Conservation (phyloP, 2,329 filamentous ascomycete species). For the Penicillium griseofulvum region DNA sequence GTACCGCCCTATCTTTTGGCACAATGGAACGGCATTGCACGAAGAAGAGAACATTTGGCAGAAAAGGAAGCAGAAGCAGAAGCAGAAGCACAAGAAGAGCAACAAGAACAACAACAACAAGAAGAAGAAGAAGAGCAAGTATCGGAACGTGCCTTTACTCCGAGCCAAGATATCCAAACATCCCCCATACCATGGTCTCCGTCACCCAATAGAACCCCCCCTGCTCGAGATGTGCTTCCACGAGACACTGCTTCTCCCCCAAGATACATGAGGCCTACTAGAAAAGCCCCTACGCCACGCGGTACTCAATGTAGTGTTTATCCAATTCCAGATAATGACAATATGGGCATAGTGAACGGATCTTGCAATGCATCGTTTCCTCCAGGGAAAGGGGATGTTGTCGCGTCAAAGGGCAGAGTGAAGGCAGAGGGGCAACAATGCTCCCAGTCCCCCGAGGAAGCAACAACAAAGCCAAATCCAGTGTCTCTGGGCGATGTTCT, state of each 20-base stretch:
- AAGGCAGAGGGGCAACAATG: background rate
- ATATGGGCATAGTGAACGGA: background rate
- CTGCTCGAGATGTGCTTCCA: conserved; percentile 21
- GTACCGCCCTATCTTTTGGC: conserved; percentile 36
- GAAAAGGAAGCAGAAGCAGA: too few species aligned
- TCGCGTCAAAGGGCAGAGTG: background rate
- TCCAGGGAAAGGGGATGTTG: background rate
- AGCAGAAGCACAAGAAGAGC: too few species aligned
- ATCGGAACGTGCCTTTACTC: conserved; percentile 6
- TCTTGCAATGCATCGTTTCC: background rate
- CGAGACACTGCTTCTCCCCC: conserved; percentile 30
- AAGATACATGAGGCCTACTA: background rate
- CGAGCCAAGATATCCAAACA: conserved; percentile 15
- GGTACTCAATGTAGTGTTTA: background rate
- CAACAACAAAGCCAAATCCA: background rate
- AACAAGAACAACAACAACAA: background rate
- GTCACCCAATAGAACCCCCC: conserved; percentile 14
- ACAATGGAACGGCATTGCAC: conserved; percentile 37
- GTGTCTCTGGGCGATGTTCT: background rate
- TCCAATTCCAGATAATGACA: background rate
- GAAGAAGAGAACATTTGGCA: conserved; percentile 6
- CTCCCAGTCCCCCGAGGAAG: background rate
- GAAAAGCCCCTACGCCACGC: background rate
- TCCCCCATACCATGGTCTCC: conserved; percentile 21
- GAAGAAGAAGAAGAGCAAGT: conserved; percentile 2